Conservation (phyloP, 495 filamentous ascomycete genomes). For the Penicillium bovifimosum region DNA sequence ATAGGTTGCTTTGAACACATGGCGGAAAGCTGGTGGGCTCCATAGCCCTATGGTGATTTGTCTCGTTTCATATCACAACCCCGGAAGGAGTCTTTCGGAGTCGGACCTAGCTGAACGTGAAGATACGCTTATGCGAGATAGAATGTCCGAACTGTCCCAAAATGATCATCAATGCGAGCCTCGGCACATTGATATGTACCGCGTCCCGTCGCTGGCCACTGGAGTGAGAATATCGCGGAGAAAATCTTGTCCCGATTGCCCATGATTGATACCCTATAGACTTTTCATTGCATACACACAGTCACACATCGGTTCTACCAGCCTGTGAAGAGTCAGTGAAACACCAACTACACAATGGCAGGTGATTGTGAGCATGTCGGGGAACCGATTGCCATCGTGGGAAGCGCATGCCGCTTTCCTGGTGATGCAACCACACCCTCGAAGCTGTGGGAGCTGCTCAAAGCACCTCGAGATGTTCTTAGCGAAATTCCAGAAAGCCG, state of each 20-base stretch:
- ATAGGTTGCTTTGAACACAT: background rate
- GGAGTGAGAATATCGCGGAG: background rate
- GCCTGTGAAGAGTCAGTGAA: conserved; percentile 4
- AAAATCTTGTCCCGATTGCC: conserved; percentile 1
- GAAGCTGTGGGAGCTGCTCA: conserved; percentile 35
- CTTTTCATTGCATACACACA: background rate
- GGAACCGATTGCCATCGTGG: conserved; percentile 44
- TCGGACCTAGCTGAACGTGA: conserved; percentile 7
- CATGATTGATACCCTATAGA: conserved; percentile 8
- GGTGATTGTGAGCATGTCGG: background rate
- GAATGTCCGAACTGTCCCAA: background rate
- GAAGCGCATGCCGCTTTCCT: conserved; percentile 52
- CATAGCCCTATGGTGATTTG: conserved; percentile 7
- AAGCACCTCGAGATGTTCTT: conserved; percentile 29
- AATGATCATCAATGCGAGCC: background rate
- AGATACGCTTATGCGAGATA: background rate
- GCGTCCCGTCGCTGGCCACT: background rate
- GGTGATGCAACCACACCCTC: conserved; percentile 33
- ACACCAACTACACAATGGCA: conserved; percentile 3
- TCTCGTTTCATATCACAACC: conserved; percentile 1
- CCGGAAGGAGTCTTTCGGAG: conserved; percentile 1
- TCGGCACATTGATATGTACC: conserved; percentile 15
- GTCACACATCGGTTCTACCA: conserved; percentile 5
- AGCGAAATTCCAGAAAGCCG: conserved; percentile 32
- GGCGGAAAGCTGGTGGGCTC: background rate